Percentiles rank a stretch among this genome's conserved stretches.
Evolutionary conservation across 495 filamentous ascomycete species (phyloP).

Genomic region (Neurospora sp.): DNA sequence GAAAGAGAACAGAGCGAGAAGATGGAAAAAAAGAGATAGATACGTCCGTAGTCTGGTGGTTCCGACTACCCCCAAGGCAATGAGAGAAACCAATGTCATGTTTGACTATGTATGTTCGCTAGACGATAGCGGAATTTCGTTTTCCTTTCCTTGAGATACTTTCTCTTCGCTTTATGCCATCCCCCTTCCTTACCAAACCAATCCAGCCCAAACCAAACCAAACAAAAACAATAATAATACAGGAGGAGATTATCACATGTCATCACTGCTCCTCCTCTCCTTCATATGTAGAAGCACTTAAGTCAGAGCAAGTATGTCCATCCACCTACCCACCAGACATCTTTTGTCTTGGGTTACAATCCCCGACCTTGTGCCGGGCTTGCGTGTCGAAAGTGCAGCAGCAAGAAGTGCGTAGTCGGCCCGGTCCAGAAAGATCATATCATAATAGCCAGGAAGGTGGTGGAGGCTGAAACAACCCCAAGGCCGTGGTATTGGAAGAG

Average conservation of each 20-base stretch:
- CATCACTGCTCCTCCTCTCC: background rate
- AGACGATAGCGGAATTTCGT: no score
- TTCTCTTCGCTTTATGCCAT: no score
- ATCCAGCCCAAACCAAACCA: background rate
- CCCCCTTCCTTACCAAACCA: background rate
- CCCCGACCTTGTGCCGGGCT: background rate
- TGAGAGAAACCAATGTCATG: no score
- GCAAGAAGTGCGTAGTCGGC: background rate
- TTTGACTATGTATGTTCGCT: no score
- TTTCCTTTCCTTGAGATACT: no score
- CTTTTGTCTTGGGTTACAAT: background rate
- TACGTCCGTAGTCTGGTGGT: no score
- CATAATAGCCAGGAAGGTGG: background rate
- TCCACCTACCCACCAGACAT: background rate
- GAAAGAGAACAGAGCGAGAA: background rate
- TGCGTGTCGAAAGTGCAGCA: background rate
- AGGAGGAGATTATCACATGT: background rate
- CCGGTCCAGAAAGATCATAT: background rate
- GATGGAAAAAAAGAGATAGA: background rate
- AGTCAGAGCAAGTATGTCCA: background rate
- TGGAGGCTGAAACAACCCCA: background rate
- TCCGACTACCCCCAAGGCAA: no score
- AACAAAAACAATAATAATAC: no score
- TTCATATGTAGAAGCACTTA: background rate
- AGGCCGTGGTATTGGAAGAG: background rate